Evolutionary conservation across 2,329 filamentous ascomycete genomes (phyloP).

Genomic region (Aschersonia sp.): DNA sequence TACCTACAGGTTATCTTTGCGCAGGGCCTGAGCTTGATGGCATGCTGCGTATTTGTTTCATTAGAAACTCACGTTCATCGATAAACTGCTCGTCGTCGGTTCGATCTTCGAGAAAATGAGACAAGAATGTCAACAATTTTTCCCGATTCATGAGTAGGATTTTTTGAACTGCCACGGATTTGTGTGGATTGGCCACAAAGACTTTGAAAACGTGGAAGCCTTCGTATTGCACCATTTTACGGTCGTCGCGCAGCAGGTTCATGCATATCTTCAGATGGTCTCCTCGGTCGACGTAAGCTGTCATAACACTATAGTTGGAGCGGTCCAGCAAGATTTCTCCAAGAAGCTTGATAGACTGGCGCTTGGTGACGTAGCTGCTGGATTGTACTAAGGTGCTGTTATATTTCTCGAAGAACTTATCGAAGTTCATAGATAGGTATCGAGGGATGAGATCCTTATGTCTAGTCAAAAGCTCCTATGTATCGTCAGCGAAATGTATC

Average conservation of each 20-base stretch:
- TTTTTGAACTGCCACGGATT: slow-evolving; percentile 88
- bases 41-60: slow-evolving; percentile 78
- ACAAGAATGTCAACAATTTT: slow-evolving; percentile 75
- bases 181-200: slow-evolving; percentile 96
- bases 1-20: slow-evolving; percentile 21
- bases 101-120: slow-evolving; percentile 83
- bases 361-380: slow-evolving; percentile 92
- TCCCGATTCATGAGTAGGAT: slow-evolving; percentile 95
- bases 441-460: slow-evolving; percentile 85
- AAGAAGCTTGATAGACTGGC: slow-evolving; percentile 93
- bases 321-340: slow-evolving; percentile 90
- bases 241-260: slow-evolving; percentile 88
- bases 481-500: neutral
- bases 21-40: slow-evolving; percentile 40
- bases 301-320: slow-evolving; percentile 98
- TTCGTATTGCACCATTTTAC: slow-evolving; percentile 99
- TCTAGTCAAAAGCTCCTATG: slow-evolving; percentile 77
- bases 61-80: slow-evolving; percentile 92
- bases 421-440: slow-evolving; percentile 82
- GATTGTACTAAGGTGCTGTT: slow-evolving; percentile 80
- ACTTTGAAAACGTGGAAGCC: slow-evolving; percentile 99
- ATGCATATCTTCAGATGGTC: slow-evolving; percentile 97
- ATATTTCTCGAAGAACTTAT: slow-evolving; percentile 83
- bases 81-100: slow-evolving; percentile 98
- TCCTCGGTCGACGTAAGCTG: slow-evolving; percentile 83